Evolutionary conservation across 331 rosid genomes (phyloP).

Genomic region (Malus hybrid): DNA sequence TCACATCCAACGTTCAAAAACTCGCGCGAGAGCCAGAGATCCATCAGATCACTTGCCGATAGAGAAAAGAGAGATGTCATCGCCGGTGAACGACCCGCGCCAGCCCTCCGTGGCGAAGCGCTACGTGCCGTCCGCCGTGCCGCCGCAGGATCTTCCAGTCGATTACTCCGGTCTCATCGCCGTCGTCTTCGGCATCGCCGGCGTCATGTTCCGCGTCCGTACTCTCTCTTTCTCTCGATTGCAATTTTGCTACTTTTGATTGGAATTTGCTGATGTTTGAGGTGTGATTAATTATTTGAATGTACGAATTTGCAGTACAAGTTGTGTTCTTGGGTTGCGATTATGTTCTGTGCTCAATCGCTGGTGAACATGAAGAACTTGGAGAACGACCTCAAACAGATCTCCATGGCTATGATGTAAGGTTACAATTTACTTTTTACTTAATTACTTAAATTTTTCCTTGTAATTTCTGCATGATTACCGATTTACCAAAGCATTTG

Average conservation of each 20-base stretch:
- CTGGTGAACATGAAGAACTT: conserved; percentile 74
- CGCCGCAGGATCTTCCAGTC: conserved; percentile 77
- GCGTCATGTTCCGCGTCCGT: conserved; percentile 92
- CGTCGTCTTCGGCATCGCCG: conserved; percentile 81
- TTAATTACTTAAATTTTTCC: background rate
- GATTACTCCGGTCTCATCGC: conserved; percentile 94
- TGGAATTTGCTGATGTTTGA: background rate
- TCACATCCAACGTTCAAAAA: background rate
- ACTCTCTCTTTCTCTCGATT: background rate
- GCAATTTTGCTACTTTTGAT: background rate
- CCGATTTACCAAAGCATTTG: background rate
- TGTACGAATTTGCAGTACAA: conserved; percentile 50
- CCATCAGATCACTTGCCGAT: too few species aligned
- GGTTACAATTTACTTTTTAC: conserved; percentile 5
- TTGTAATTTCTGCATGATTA: background rate
- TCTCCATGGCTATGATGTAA: conserved; percentile 97
- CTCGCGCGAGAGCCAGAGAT: background rate
- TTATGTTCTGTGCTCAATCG: conserved; percentile 93
- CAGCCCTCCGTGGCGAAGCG: conserved; percentile 88
- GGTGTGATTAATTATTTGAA: background rate
- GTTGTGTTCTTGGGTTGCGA: conserved; percentile 91
- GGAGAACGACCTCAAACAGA: conserved; percentile 91
- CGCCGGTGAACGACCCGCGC: conserved; percentile 76
- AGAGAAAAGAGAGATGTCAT: conserved; percentile 47
- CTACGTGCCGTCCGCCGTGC: conserved; percentile 39